These are phyloP conservation scores for Syncephalastrum monosporum DNA, from an alignment of 371 early-diverging fungal genomes.

Conservation along the genomic window DNA sequence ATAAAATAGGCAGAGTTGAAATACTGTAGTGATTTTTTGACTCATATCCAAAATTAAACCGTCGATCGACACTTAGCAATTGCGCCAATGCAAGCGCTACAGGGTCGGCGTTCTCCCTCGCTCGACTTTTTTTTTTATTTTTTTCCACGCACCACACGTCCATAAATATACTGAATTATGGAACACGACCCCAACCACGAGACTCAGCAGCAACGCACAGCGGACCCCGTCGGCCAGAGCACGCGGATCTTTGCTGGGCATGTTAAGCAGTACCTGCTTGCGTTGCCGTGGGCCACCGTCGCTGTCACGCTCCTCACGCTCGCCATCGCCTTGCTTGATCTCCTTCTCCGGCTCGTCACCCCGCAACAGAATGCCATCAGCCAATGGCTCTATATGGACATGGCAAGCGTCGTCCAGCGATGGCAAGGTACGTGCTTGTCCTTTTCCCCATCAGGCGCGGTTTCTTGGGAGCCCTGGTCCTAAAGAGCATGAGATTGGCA, in stretches of 20 bases:
- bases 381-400: constrained; percentile 2
- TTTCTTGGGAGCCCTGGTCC: no score
- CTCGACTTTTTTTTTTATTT: no score
- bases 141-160: not conserved
- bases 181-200: not conserved
- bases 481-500: not conserved
- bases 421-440: no score
- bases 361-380: not conserved
- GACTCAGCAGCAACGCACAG: no score
- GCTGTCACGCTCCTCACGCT: constrained; percentile 5
- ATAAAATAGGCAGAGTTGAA: no score
- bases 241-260: constrained; percentile 18
- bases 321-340: constrained; percentile 9
- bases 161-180: constrained; percentile 1
- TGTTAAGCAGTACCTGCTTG: constrained; percentile 19
- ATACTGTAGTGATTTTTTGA: no score
- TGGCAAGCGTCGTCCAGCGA: no score
- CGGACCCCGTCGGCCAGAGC: constrained; percentile 13
- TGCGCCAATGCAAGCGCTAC: no score
- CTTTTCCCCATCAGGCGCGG: no score
- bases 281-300: constrained; percentile 13
- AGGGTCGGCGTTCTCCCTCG: no score
- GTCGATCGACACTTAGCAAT: no score
- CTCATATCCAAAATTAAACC: no score
- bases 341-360: constrained; percentile 1